A percentile compares a stretch with the other conserved stretches of the same genome.
phyloP scores from a whole-genome alignment of 805 yeast genomes.

The Ogataea ganodermae region DNA sequence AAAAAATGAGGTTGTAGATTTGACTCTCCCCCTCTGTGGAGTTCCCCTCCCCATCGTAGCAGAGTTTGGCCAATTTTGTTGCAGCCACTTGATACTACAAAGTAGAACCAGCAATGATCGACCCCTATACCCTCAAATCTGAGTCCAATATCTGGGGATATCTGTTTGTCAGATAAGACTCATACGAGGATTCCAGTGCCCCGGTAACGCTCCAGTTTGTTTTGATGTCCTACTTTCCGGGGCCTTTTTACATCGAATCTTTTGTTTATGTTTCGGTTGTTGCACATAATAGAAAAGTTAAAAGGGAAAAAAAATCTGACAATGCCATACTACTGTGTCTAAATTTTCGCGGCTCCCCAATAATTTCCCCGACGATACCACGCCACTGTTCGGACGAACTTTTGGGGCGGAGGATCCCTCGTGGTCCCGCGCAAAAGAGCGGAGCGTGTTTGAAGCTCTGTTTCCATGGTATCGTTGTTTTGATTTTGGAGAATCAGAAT shows the following conservation, averaged over 20 bases:
- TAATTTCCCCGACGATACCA: neutral
- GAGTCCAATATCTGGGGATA: too few relatives aligned
- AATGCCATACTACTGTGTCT: neutral
- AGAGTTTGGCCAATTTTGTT: too few relatives aligned
- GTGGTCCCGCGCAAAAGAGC: neutral
- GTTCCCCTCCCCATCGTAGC: too few relatives aligned
- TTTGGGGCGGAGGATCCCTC: neutral
- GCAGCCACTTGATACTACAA: too few relatives aligned
- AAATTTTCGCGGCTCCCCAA: constrained; percentile 5
- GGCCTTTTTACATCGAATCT: neutral
- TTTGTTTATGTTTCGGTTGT: constrained; percentile 6
- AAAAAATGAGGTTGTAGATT: too few relatives aligned
- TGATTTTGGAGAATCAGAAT: too few relatives aligned
- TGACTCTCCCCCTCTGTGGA: too few relatives aligned
- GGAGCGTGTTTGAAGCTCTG: neutral
- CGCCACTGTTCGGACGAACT: neutral
- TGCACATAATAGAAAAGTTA: neutral
- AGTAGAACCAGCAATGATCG: too few relatives aligned
- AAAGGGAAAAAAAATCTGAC: neutral
- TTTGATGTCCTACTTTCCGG: constrained; percentile 5
- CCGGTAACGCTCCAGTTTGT: neutral
- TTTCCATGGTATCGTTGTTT: neutral
- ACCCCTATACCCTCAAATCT: too few relatives aligned
- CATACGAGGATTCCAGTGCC: neutral
- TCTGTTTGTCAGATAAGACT: neutral